A percentile compares a stretch with the other conserved stretches of the same genome.
phyloP scores from a whole-genome alignment of 495 filamentous ascomycete species.

The Lasiosphaeris hirsuta region DNA sequence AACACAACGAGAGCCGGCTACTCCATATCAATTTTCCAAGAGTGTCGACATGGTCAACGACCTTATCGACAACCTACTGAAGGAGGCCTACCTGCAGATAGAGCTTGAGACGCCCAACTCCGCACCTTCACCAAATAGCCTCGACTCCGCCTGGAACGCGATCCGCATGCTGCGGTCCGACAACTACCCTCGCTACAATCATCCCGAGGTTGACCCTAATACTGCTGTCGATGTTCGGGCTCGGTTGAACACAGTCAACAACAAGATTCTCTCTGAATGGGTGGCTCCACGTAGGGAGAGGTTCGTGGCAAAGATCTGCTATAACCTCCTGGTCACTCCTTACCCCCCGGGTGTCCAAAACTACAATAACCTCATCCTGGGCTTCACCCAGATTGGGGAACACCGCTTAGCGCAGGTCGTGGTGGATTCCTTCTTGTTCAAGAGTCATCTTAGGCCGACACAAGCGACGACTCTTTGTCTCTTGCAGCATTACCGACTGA shows the following conservation, averaged over 20 bases:
- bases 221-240: constrained; percentile 18
- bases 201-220: constrained; percentile 18
- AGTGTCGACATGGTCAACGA: constrained; percentile 15
- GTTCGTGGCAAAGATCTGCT: constrained; percentile 58
- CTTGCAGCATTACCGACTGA: constrained; percentile 52
- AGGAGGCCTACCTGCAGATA: constrained; percentile 16
- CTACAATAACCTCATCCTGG: constrained; percentile 62
- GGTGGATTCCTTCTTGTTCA: constrained; percentile 49
- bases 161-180: constrained; percentile 30
- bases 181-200: constrained; percentile 35
- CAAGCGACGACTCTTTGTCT: constrained; percentile 50
- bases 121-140: constrained; percentile 11
- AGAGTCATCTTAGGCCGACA: constrained; percentile 49
- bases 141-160: constrained; percentile 29
- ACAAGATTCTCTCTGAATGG: constrained; percentile 33
- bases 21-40: constrained; percentile 11
- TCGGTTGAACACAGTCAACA: constrained; percentile 33
- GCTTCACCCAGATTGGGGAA: constrained; percentile 51
- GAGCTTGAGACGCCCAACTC: constrained; percentile 12
- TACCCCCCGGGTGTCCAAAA: constrained; percentile 59
- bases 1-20: constrained; percentile 14
- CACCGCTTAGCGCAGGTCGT: constrained; percentile 51
- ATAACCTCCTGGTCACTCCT: constrained; percentile 57
- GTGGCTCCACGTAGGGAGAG: constrained; percentile 8
- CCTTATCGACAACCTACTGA: constrained; percentile 26